Percentiles rank a stretch among this genome's conserved stretches.
Conservation (phyloP, 257 asterid species). For the Solanum chiquidenum region DNA sequence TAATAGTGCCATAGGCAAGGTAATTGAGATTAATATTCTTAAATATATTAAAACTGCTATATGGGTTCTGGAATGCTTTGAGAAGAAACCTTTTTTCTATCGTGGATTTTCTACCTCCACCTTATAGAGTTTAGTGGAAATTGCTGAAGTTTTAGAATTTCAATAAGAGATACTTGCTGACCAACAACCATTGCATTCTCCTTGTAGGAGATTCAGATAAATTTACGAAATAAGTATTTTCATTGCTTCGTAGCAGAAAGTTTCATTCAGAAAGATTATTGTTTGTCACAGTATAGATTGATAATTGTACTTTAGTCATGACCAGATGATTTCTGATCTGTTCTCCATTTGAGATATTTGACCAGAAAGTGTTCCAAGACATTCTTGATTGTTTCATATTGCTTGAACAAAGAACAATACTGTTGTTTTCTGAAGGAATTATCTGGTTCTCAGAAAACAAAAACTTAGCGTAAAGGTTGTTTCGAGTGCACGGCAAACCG, state of each 20-base stretch:
- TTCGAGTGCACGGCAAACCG: neutral
- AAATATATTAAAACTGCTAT: neutral
- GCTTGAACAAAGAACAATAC: neutral
- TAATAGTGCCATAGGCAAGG: conserved; percentile 88
- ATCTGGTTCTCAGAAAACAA: neutral
- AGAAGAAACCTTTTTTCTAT: neutral
- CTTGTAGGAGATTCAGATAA: neutral
- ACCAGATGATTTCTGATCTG: neutral
- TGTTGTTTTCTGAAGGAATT: neutral
- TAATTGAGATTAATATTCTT: conserved; percentile 14
- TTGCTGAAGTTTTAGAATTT: neutral
- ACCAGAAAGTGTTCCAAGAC: neutral
- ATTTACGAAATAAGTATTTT: neutral
- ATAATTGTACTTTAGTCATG: neutral
- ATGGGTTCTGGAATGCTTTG: neutral
- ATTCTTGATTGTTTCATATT: neutral
- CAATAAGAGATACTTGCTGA: neutral
- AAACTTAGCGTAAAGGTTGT: neutral
- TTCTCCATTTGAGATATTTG: neutral
- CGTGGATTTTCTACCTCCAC: neutral
- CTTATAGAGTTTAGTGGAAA: neutral
- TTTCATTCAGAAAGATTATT: neutral
- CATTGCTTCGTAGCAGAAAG: neutral
- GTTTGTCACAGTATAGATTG: neutral
- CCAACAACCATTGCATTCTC: neutral